phyloP scores from a whole-genome alignment of 345 rosid genomes.

The Populus euphratica region DNA sequence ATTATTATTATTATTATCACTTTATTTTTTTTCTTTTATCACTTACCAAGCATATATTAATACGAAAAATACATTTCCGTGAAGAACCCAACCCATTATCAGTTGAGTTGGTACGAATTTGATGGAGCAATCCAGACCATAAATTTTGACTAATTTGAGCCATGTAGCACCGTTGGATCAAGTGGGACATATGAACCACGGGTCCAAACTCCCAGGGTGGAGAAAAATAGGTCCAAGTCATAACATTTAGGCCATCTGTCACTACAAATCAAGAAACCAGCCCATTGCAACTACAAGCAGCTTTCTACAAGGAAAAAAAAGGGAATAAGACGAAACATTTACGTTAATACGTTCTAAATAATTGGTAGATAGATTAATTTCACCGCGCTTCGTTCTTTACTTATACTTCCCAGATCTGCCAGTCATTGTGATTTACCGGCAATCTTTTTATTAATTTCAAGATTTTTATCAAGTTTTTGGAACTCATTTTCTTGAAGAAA shows the following conservation, averaged over 20 bases:
- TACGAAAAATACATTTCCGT: too few species aligned
- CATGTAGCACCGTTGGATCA: background rate
- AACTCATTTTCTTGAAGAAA: background rate
- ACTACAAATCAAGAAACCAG: background rate
- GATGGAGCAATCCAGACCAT: too few species aligned
- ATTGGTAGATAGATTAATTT: background rate
- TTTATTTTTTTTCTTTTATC: too few species aligned
- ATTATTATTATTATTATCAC: too few species aligned
- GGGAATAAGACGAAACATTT: background rate
- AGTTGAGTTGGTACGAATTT: too few species aligned
- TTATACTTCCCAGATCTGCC: background rate
- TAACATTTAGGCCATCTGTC: background rate
- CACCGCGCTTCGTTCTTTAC: background rate
- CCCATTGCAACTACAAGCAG: background rate
- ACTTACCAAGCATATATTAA: too few species aligned
- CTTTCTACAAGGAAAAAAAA: background rate
- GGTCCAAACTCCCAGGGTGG: background rate
- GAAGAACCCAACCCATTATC: too few species aligned
- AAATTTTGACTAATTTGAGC: too few species aligned
- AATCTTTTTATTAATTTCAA: conserved; percentile 33
- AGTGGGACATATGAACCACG: background rate
- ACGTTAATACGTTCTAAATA: background rate
- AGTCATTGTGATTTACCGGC: background rate
- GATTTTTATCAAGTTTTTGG: background rate
- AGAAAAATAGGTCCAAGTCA: background rate